Base-by-base conservation (phyloP, 1,284 basidiomycete species). In the Ustilago tritici region DNA sequence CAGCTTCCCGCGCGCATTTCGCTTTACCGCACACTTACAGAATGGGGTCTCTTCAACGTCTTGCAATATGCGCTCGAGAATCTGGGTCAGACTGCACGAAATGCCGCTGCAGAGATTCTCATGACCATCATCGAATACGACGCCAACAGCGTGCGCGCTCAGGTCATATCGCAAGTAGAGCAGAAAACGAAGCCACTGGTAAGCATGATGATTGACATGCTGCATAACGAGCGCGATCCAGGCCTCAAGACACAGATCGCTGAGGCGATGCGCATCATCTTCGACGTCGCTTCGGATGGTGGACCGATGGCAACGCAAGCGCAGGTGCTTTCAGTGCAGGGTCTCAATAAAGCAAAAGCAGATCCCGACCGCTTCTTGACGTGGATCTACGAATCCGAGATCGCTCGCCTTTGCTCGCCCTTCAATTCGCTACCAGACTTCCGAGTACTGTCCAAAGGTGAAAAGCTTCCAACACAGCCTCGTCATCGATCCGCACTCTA, bases 91-190 rank as follows among this genome's bases (percentile, higher is more conserved):
- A 62, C 67, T 9, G 89, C 96, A 82, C 90, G 94, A 66, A 91
- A 92, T 67, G 92, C 93, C 2, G 94, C 91, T 1, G 93, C 94
- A 34, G 95, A 98, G 86, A 91, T 98, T 38, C 88, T 99, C 65
- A 90, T 93, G 65, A 90, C 93, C 28, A 89, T 96, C 52, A 90
- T 98, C 62, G 97, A 99, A 84, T 95, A 98, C 84, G 95, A 98
- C 86, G 88, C 95, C 66, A 92, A 91, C 81, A 93, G 93, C 12
- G 93, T 98, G 54, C 90, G 96, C 36, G 89, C 89, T 17, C 93
- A 96, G 86, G 91, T 95, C 19, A 87, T 95, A 69, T 92, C 92
- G 82, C 94, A 96, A 87, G 90, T 92, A 0, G 89, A 91, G 17
- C 61, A 67, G 34, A 57, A 65, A 31, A 57, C 58, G 31, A 61